Evolutionary conservation across 805 yeast species (phyloP).

Genomic region (Monosporozyma solicola): DNA sequence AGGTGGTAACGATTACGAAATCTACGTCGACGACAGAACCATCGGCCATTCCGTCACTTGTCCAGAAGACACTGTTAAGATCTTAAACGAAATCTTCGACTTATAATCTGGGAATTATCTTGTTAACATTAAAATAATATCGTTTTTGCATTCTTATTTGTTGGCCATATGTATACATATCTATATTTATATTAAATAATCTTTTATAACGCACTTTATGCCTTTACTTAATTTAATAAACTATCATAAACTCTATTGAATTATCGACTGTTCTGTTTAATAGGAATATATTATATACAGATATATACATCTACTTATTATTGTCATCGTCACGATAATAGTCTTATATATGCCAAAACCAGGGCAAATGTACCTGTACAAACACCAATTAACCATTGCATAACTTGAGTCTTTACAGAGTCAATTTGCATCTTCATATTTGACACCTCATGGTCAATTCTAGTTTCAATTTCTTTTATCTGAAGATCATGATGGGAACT

Average conservation of each 20-base stretch:
- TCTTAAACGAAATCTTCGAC: slow-evolving; percentile 71
- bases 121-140: background rate
- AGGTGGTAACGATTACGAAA: slow-evolving; percentile 99
- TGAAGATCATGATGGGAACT: slow-evolving; percentile 86
- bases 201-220: background rate
- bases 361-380: slow-evolving; percentile 97
- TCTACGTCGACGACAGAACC: slow-evolving; percentile 84
- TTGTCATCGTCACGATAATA: slow-evolving; percentile 41
- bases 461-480: slow-evolving; percentile 88
- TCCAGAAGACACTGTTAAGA: slow-evolving; percentile 83
- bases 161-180: background rate
- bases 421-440: slow-evolving; percentile 94
- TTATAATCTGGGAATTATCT: slow-evolving; percentile 12
- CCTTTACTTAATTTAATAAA: background rate
- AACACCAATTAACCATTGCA: slow-evolving; percentile 98
- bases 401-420: slow-evolving; percentile 88
- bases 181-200: background rate
- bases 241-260: background rate
- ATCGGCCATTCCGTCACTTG: slow-evolving; percentile 87
- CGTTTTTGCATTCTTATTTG: background rate
- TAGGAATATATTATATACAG: background rate
- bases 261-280: no score
- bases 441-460: slow-evolving; percentile 91
- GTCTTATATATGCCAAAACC: slow-evolving; percentile 81
- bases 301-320: background rate